Evolutionary conservation across 176 grass and related monocot genomes (phyloP).

Genomic region (Triticum dicoccoides): DNA sequence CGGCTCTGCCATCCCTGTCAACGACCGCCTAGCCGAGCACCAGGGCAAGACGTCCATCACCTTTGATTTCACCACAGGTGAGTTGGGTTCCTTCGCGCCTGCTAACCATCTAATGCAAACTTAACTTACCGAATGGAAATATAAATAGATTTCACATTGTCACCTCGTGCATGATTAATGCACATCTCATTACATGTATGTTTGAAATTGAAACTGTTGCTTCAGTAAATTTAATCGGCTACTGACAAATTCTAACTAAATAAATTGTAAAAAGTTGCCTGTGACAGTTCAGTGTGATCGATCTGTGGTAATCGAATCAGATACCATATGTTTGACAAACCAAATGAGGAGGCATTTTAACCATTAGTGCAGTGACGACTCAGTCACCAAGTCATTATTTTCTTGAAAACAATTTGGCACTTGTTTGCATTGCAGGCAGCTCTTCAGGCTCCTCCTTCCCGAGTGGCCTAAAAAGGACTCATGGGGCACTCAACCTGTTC

Average conservation of each 20-base stretch:
- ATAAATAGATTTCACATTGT: background rate
- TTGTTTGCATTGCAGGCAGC: constrained; percentile 65
- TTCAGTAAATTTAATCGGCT: background rate
- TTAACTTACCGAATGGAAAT: background rate
- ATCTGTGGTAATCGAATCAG: background rate
- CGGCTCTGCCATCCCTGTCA: constrained; percentile 55
- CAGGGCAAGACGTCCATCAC: constrained; percentile 60
- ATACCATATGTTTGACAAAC: background rate
- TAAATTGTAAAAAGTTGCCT: background rate
- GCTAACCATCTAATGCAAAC: constrained; percentile 14
- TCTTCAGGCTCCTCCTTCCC: constrained; percentile 49
- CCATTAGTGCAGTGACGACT: background rate
- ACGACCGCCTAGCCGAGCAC: constrained; percentile 58
- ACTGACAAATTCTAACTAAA: background rate
- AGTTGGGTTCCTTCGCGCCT: background rate
- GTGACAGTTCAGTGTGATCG: constrained; percentile 9
- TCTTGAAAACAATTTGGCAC: background rate
- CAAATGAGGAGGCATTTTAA: background rate
- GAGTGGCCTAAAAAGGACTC: constrained; percentile 74
- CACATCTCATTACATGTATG: background rate
- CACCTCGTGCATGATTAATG: background rate
- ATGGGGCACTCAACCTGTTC: constrained; percentile 80
- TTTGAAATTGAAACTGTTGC: background rate
- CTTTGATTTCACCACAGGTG: constrained; percentile 95
- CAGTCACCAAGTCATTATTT: background rate